Evolutionary conservation across 768 basidiomycete species (phyloP), one percentile per base, ranked within the genome.

Genomic region (Inosperma sp.): DNA sequence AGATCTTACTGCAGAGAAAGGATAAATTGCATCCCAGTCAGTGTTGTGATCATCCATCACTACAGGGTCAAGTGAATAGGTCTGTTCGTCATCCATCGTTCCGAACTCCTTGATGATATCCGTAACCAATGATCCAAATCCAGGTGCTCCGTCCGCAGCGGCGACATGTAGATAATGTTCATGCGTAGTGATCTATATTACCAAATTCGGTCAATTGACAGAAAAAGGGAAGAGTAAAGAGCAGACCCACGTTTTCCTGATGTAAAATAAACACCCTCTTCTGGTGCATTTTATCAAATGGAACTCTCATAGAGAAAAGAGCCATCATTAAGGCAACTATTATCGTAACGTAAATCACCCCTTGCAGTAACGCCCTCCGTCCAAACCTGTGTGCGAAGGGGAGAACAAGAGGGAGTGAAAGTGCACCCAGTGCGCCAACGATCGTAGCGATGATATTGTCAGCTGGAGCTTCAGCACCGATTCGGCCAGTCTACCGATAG

Each of bases 401-500:
- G 3, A 86, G 51, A 1, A 71, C 59, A 12, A 86, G 74, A 2
- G 90, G 86, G 9, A 84, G 56, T 5, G 75, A 68, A 27, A 85
- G 75, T 27, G 81, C 72, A 4, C 79, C 77, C 3, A 84, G 64
- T 25, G 77, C 60, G 0, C 85, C 69, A 4, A 89, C 79, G 26
- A 94, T 79, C 3, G 83, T 81, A 0, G 90, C 93, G 30, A 97
- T 86, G 60, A 97, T 84, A 62, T 87, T 81, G 55, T 98, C 95
- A 2, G 84, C 83, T 0, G 95, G 94, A 0, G 86, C 90, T 31
- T 88, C 84, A 29, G 74, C 78, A 27, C 91, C 90, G 42, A 87
- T 80, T 7, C 92, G 81, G 17, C 93, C 93, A 0, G 88, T 91
- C 86, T 89, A 56, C 5, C 19, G 19, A 22, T 12, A 12, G 39